phyloP scores from a whole-genome alignment of 176 grass and related monocot species.

The Oryza australiensis region DNA sequence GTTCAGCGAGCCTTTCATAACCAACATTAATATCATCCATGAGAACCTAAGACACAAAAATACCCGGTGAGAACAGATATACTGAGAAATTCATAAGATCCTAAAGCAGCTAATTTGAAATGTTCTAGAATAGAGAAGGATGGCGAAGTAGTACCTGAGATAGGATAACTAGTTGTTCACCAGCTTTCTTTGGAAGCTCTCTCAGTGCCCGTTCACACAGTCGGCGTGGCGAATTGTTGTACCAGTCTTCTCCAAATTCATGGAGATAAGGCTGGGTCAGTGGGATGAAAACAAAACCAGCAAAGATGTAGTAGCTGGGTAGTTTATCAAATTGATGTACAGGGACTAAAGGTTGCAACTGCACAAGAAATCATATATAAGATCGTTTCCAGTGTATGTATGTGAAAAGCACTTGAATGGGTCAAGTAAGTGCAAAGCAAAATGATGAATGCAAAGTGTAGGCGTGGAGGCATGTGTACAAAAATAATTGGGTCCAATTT shows the following conservation, averaged over 20 bases:
- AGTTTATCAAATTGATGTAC: slow-evolving; percentile 95
- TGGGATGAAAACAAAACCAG: slow-evolving; percentile 89
- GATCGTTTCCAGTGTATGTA: slow-evolving; percentile 19
- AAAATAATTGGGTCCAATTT: slow-evolving; percentile 8
- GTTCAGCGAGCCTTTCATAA: slow-evolving; percentile 82
- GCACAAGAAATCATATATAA: slow-evolving; percentile 38
- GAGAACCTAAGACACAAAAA: slow-evolving; percentile 57
- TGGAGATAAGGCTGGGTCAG: slow-evolving; percentile 98
- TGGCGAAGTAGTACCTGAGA: slow-evolving; percentile 73
- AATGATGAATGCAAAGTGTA: slow-evolving; percentile 16
- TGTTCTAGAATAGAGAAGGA: neutral
- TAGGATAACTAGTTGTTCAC: slow-evolving; percentile 81
- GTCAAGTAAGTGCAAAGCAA: neutral
- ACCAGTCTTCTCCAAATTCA: slow-evolving; percentile 98
- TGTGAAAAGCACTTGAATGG: neutral
- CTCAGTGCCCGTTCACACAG: slow-evolving; percentile 87
- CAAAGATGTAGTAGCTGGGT: slow-evolving; percentile 96
- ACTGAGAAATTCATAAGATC: neutral
- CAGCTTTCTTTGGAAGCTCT: slow-evolving; percentile 77
- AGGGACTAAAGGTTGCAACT: slow-evolving; percentile 93
- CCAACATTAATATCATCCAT: slow-evolving; percentile 98
- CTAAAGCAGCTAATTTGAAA: slow-evolving; percentile 4
- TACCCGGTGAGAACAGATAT: slow-evolving; percentile 2
- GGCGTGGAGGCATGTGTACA: neutral
- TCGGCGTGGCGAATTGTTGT: slow-evolving; percentile 83